Evolutionary conservation across 2,329 filamentous ascomycete species (phyloP), one percentile per base, ranked within the genome.

Genomic region (Penicillium concentricum): DNA sequence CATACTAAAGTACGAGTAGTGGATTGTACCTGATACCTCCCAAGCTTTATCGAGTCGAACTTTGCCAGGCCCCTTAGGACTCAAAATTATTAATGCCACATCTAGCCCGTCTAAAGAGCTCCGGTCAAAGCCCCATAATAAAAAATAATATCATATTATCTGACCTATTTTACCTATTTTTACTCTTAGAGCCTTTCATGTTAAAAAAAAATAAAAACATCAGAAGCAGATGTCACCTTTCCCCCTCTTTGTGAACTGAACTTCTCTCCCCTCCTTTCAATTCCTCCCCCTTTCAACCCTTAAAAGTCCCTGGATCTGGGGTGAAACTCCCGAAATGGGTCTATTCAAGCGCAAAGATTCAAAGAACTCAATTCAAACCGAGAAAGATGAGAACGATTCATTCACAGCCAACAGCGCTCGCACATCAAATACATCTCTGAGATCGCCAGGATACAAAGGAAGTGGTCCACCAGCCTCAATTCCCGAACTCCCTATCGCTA

Each of bases 401-500:
- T 69, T 71, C 32, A 70, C 73, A 2, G 63, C 78, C 59, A 82
- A 74, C 63, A 75, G 72, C 58, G 74, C 75, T 56, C 73, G 74
- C 42, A 76, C 69, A 10, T 78, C 73, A 42, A 76, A 78, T 67
- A 76, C 76, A 57, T 82, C 79, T 12, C 69, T 82, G 60, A 80
- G 77, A 64, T 81, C 80, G 12, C 80, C 81, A 53, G 74, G 76
- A 57, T 76, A 74, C 54, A 79, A 74, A 60, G 78, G 75, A 63
- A 76, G 77, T 57, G 75, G 81, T 62, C 73, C 76, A 48, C 78
- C 79, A 34, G 74, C 74, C 13, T 74, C 80, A 57, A 83, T 92
- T 64, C 86, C 88, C 65, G 90, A 92, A 74, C 82, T 95, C 68
- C 85, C 91, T 62, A 84, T 97, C 46, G 90, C 93, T 48, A 88